Percentiles rank a stretch among this genome's conserved stretches.
Conservation (phyloP, 305 asterid species). For the Solanum hybrid region DNA sequence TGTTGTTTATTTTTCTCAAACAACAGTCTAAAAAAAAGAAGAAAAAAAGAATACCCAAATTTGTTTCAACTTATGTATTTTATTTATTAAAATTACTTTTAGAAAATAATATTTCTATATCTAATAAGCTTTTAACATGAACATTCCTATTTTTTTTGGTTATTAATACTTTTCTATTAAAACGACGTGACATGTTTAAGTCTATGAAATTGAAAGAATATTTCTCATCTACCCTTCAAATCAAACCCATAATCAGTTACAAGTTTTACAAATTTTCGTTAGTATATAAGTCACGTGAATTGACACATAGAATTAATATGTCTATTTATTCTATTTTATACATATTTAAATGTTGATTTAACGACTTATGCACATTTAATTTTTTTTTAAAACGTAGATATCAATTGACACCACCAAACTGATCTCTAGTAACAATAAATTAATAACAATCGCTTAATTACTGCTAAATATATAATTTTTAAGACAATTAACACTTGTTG, state of each 20-base stretch:
- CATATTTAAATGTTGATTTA: no score
- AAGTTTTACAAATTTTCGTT: no score
- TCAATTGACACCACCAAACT: background rate
- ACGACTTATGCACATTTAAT: background rate
- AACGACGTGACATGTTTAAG: no score
- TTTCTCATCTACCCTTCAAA: background rate
- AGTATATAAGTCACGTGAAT: fast-evolving
- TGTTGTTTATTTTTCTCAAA: background rate
- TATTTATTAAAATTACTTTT: no score
- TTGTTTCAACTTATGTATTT: background rate
- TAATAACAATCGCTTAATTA: no score
- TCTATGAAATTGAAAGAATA: no score
- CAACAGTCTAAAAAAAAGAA: background rate
- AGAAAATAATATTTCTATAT: background rate
- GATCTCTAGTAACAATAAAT: background rate
- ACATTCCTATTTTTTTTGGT: background rate
- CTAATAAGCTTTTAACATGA: background rate
- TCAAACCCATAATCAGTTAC: background rate
- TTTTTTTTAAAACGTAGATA: no score
- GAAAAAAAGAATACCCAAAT: background rate
- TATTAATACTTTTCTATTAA: no score
- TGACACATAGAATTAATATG: background rate
- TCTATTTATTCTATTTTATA: no score
- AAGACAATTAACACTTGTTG: no score
- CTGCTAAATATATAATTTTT: background rate